Percentiles rank a stretch among this genome's conserved stretches.
Conservation (phyloP, 805 yeast species). For the Zygosaccharomyces rouxii region DNA sequence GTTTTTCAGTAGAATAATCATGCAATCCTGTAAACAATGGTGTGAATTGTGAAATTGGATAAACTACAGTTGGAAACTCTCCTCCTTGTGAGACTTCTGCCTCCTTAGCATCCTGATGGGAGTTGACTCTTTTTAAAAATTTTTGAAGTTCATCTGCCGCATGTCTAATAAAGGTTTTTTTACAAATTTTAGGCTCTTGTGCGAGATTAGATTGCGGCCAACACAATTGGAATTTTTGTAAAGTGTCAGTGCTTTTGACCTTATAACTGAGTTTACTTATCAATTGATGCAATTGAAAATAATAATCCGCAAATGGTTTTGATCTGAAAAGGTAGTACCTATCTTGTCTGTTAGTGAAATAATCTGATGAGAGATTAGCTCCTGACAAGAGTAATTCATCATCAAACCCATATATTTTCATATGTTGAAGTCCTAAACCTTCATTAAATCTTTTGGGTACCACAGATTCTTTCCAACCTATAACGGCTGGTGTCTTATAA, state of each 20-base stretch:
- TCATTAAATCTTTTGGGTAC: slow-evolving; percentile 87
- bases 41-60: slow-evolving; percentile 87
- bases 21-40: slow-evolving; percentile 56
- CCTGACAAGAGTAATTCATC: slow-evolving; percentile 84
- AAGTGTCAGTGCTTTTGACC: slow-evolving; percentile 43
- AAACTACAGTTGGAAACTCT: slow-evolving; percentile 59
- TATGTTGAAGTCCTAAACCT: slow-evolving; percentile 89
- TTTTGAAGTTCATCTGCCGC: slow-evolving; percentile 56
- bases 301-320: slow-evolving; percentile 60
- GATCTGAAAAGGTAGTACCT: slow-evolving; percentile 74
- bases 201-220: slow-evolving; percentile 74
- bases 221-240: slow-evolving; percentile 49
- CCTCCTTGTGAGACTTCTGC: slow-evolving; percentile 4
- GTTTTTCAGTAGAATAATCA: slow-evolving; percentile 77
- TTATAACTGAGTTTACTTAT: slow-evolving; percentile 69
- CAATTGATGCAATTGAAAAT: slow-evolving; percentile 62
- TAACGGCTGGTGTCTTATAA: slow-evolving; percentile 84
- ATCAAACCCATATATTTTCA: slow-evolving; percentile 95
- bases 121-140: slow-evolving; percentile 41
- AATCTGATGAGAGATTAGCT: slow-evolving; percentile 87
- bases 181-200: slow-evolving; percentile 60
- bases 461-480: slow-evolving; percentile 57
- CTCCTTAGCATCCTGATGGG: neutral
- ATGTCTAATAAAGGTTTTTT: slow-evolving; percentile 48
- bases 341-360: slow-evolving; percentile 93